Conservation (phyloP, 2,329 filamentous ascomycete genomes). For the Achaetomium macrosporum region DNA sequence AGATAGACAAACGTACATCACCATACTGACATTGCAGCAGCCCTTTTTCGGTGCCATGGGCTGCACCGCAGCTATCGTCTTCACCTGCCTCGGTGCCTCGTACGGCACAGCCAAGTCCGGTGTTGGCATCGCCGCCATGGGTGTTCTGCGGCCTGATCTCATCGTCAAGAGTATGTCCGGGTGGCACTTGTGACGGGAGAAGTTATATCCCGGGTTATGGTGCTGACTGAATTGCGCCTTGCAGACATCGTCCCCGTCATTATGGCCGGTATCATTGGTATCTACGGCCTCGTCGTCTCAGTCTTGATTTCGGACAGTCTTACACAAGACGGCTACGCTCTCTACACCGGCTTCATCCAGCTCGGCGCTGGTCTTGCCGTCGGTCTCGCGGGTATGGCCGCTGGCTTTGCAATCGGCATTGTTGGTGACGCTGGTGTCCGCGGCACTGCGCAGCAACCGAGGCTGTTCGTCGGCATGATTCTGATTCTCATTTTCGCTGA, state of each 20-base stretch:
- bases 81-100: conserved; percentile 65
- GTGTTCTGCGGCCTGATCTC: conserved; percentile 93
- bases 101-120: conserved; percentile 99
- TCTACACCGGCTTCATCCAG: conserved; percentile 82
- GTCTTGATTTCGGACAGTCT: conserved; percentile 80
- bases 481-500: conserved; percentile 99
- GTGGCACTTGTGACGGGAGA: background rate
- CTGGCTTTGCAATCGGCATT: conserved; percentile 81
- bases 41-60: conserved; percentile 97
- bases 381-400: conserved; percentile 76
- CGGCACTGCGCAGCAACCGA: conserved; percentile 75
- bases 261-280: conserved; percentile 99
- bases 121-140: conserved; percentile 97
- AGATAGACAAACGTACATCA: conserved; percentile 21
- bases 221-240: conserved; percentile 5
- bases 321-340: conserved; percentile 58
- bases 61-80: conserved; percentile 62
- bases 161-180: conserved; percentile 90
- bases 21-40: conserved; percentile 32
- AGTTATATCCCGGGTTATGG: background rate
- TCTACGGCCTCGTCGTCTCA: conserved; percentile 87
- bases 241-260: conserved; percentile 98
- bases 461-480: conserved; percentile 95
- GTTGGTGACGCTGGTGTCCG: conserved; percentile 85
- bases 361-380: conserved; percentile 77